Conservation (phyloP, 78 protist species). For the Isochrysis galbana region DNA sequence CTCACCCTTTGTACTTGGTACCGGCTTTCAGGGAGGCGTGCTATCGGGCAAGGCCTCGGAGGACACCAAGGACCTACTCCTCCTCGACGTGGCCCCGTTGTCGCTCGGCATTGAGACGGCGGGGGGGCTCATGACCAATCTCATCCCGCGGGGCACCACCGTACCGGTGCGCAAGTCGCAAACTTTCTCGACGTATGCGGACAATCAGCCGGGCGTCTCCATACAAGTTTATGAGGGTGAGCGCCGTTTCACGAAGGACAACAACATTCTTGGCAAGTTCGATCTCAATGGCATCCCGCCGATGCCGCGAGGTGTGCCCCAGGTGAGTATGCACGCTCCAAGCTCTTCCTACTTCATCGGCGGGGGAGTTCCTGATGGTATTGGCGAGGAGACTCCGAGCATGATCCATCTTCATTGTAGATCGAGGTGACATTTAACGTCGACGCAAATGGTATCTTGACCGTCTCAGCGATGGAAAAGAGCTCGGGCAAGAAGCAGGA, state of each 20-base stretch:
- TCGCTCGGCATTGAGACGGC: slow-evolving; percentile 80
- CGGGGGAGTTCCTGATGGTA: too few relatives aligned
- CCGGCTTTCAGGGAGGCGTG: slow-evolving; percentile 78
- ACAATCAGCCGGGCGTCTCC: slow-evolving; percentile 87
- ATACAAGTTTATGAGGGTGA: slow-evolving; percentile 97
- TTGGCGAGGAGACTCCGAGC: too few relatives aligned
- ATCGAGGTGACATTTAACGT: slow-evolving; percentile 96
- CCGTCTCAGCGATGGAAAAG: slow-evolving; percentile 94
- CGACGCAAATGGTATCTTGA: slow-evolving; percentile 94
- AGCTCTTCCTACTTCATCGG: too few relatives aligned
- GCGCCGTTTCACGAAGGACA: slow-evolving; percentile 89
- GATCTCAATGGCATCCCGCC: slow-evolving; percentile 95
- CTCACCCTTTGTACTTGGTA: too few relatives aligned
- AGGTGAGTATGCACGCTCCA: too few relatives aligned
- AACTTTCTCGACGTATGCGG: slow-evolving; percentile 93
- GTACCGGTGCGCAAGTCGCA: slow-evolving; percentile 92
- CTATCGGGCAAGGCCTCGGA: slow-evolving; percentile 43
- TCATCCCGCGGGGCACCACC: slow-evolving; percentile 94
- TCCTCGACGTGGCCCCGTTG: slow-evolving; percentile 74
- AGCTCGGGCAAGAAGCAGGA: slow-evolving; percentile 75
- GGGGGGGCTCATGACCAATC: too few relatives aligned
- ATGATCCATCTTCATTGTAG: too few relatives aligned
- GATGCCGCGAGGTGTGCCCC: slow-evolving; percentile 96
- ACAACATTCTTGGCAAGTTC: slow-evolving; percentile 94
- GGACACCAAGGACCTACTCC: slow-evolving; percentile 20